Conservation (phyloP, 805 yeast species). For the Blastobotrys robertii region DNA sequence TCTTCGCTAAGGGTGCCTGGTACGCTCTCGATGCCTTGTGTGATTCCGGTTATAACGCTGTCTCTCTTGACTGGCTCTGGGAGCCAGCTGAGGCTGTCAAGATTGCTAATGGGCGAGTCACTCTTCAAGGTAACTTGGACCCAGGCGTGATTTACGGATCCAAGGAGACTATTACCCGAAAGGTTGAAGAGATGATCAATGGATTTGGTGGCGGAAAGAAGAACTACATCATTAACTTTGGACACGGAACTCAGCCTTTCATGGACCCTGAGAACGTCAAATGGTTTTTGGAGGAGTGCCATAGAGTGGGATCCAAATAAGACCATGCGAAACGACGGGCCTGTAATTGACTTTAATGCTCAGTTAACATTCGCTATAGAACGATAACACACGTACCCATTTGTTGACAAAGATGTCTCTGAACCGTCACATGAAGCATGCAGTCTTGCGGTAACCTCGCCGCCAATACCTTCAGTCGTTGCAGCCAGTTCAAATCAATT, state of each 20-base stretch:
- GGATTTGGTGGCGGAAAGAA: conserved; percentile 94
- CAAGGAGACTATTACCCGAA: conserved; percentile 63
- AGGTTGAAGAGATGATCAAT: conserved; percentile 78
- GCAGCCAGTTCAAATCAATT: too few relatives aligned
- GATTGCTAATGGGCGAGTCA: conserved; percentile 62
- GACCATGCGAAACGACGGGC: background rate
- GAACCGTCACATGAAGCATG: too few relatives aligned
- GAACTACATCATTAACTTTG: conserved; percentile 86
- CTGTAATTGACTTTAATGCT: background rate
- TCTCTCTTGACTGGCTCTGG: conserved; percentile 90
- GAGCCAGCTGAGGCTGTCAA: conserved; percentile 78
- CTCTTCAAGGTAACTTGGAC: conserved; percentile 90
- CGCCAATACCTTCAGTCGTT: too few relatives aligned
- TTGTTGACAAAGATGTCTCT: too few relatives aligned
- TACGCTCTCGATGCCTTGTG: conserved; percentile 83
- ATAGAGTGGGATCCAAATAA: conserved; percentile 47
- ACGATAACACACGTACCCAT: too few relatives aligned
- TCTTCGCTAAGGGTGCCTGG: conserved; percentile 97
- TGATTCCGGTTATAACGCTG: conserved; percentile 69
- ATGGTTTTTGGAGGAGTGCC: conserved; percentile 80
- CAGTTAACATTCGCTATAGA: too few relatives aligned
- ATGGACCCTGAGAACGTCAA: conserved; percentile 88
- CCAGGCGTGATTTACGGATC: conserved; percentile 94
- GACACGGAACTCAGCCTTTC: conserved; percentile 97
- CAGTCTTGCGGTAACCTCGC: too few relatives aligned